phyloP scores from a whole-genome alignment of 345 rosid genomes.

The Eutrema japonicum region DNA sequence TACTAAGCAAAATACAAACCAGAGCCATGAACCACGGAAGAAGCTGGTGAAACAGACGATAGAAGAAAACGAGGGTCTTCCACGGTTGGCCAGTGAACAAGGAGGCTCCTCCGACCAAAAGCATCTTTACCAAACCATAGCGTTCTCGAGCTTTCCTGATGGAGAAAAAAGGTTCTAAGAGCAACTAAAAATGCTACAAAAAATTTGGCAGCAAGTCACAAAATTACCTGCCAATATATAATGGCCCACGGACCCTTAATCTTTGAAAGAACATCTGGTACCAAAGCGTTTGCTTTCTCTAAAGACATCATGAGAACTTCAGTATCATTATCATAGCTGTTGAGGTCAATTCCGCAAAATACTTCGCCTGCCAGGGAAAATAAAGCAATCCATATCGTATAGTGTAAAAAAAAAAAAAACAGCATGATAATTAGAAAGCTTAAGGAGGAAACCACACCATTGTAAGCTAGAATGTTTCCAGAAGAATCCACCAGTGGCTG shows the following conservation, averaged over 20 bases:
- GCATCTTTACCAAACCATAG: conserved; percentile 96
- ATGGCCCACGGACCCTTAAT: conserved; percentile 91
- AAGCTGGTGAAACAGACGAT: conserved; percentile 69
- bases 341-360: conserved; percentile 72
- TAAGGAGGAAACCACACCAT: conserved; percentile 51
- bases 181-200: not conserved
- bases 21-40: conserved; percentile 16
- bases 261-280: conserved; percentile 69
- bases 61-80: conserved; percentile 68
- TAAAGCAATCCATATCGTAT: not conserved
- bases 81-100: conserved; percentile 83
- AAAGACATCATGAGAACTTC: conserved; percentile 59
- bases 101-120: conserved; percentile 88
- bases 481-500: conserved; percentile 74
- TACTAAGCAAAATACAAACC: conserved; percentile 44
- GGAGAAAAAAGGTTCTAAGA: not conserved
- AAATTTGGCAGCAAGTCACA: conserved; percentile 3
- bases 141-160: conserved; percentile 71
- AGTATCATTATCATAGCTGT: conserved; percentile 63
- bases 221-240: conserved; percentile 83
- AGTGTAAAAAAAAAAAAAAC: not conserved
- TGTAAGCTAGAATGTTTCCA: conserved; percentile 65
- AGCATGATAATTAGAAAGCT: not conserved
- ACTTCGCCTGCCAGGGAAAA: conserved; percentile 62
- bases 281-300: conserved; percentile 46